These are phyloP conservation scores for Penicillium nucicola DNA, from an alignment of 495 filamentous ascomycete species.

Conservation along the genomic window DNA sequence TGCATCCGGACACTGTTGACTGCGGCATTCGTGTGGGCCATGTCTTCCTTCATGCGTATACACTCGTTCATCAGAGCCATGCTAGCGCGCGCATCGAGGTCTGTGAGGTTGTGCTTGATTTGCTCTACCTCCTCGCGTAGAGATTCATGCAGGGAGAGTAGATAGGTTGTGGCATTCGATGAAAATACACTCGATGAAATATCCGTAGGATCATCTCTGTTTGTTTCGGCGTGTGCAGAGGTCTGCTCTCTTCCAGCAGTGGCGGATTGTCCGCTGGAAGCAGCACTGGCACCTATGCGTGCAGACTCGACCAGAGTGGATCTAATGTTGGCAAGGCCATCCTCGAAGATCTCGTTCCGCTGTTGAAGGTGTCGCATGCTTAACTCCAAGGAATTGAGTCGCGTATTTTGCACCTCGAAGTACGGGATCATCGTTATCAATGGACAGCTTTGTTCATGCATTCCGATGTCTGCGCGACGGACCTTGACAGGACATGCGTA, in stretches of 20 bases:
- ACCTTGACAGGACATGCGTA: conserved; percentile 55
- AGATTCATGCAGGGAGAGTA: conserved; percentile 66
- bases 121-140: conserved; percentile 62
- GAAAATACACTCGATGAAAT: conserved; percentile 24
- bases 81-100: conserved; percentile 62
- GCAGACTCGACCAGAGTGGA: conserved; percentile 38
- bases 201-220: conserved; percentile 17
- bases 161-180: conserved; percentile 50
- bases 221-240: background rate
- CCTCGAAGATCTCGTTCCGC: conserved; percentile 58
- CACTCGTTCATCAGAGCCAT: conserved; percentile 70
- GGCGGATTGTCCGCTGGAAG: conserved; percentile 1
- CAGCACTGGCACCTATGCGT: conserved; percentile 7
- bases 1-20: conserved; percentile 63
- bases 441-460: conserved; percentile 54
- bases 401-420: conserved; percentile 54
- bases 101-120: conserved; percentile 54
- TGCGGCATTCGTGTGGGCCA: conserved; percentile 63
- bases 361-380: conserved; percentile 54
- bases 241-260: conserved; percentile 1
- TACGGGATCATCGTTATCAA: conserved; percentile 58
- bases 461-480: conserved; percentile 45
- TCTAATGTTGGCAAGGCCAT: conserved; percentile 48
- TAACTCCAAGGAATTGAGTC: conserved; percentile 54
- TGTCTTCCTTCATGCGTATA: conserved; percentile 63